Evolutionary conservation across 768 basidiomycete species (phyloP), one percentile per base, ranked within the genome.

Genomic region (Tephrocybe rancida): DNA sequence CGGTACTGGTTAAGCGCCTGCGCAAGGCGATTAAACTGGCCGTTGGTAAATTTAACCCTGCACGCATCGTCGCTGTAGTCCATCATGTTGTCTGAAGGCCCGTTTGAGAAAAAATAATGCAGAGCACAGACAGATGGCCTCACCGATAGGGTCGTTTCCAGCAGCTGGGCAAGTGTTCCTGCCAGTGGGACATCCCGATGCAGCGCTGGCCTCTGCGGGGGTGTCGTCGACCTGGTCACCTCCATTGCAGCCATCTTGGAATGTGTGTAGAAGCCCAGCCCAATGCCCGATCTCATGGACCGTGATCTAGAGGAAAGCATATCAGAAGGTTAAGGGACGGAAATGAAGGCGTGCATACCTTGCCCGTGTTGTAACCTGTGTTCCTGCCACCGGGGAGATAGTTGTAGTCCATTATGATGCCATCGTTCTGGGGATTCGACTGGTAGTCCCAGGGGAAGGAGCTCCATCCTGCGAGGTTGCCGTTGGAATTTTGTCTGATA

Each of bases 281-380:
- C 73, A 75, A 61, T 73, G 73, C 10, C 73, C 69, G 21, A 67
- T 67, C 50, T 75, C 72, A 60, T 75, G 73, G 9, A 66, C 69
- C 35, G 70, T 45, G 16, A 71, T 74, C 66, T 69, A 41, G 25
- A 16, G 16, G 24, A 19, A 37, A 7, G 24, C 13, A 19, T 5
- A 16, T 26, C 6, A 32, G 24, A 22, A 44, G 9, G 30, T 27
- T 3, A 18, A 8, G 29, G 3, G 7, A 46, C 5, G 13, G 10
- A 44, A 46, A 44, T 26, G 14, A 25, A 38, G 7, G 24, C 0
- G 1, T 9, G 19, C 29, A 21, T 4, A 59, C 58, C 57, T 63
- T 55, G 13, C 59, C 59, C 9, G 43, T 43, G 58, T 74, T 64
- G 62, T 67, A 74, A 59, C 58, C 52, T 3, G 49, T 27, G n/a